Base-by-base conservation (phyloP, 331 rosid genomes). In the Telfairia occidentalis region DNA sequence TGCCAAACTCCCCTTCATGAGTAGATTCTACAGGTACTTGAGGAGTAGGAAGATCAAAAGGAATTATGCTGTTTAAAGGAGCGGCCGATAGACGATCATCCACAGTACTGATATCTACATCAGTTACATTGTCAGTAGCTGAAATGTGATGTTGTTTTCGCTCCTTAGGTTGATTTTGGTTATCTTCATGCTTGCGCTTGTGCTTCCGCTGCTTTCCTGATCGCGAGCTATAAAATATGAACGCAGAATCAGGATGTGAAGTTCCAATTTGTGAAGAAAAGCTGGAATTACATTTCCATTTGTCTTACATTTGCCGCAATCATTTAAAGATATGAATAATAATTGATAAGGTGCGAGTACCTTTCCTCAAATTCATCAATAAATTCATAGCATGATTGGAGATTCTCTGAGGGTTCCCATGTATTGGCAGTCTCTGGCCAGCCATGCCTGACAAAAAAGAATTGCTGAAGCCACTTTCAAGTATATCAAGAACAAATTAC, bases 391-490 rank as follows among this genome's bases (percentile, higher is more conserved):
- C 91, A 87, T 19, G 92, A 76, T 80, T 84, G 89, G 72, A 92
- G 92, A 87, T 92, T 92, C 72, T 89, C 89, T 80, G 83, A 77
- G 12, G 98, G 98, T 81, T 92, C 98, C 98, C 98, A 92, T 29
- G 98, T 92, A 79, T 89, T 92, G 71, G 93, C 93, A 2, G 92
- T 85, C 82, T 92, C 97, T 0, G 98, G 90, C 98, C 98, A 92
- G 52, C 90, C 96, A 4, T 87, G 90, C 98, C 98, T 92, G 76
- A 55, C 35, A 46, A 45, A 78, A 52, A 42, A 30, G 80, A 42
- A n/a, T 75, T 58, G 35, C 53, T 7, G 15, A 37, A 59, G 78
- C 23, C 24, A 12, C 53, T 42, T 42, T 63, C 28, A 18, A 9
- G 40, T 46, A 67, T 12, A 67, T 11, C 37, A 67, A 67, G 37